These are phyloP conservation scores for Hibiscus trionum DNA, from an alignment of 345 rosid species.

Conservation along the genomic window DNA sequence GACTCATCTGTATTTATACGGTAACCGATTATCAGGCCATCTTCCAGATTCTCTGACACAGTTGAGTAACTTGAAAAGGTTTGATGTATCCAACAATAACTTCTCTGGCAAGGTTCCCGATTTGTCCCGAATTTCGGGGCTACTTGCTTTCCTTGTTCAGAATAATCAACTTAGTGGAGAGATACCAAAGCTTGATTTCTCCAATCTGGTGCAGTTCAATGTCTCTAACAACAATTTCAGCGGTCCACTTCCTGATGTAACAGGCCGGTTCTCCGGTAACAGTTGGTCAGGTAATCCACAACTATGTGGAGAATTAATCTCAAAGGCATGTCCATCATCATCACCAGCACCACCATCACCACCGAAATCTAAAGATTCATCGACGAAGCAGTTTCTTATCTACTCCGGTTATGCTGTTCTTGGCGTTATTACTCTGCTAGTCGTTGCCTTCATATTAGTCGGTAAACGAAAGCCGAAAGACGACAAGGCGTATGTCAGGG, in stretches of 20 bases:
- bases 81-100: slow-evolving; percentile 34
- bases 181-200: slow-evolving; percentile 40
- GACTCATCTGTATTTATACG: slow-evolving; percentile 34
- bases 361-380: slow-evolving; percentile 10
- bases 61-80: slow-evolving; percentile 40
- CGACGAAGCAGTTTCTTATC: slow-evolving; percentile 20
- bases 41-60: slow-evolving; percentile 36
- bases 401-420: slow-evolving; percentile 39
- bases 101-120: slow-evolving; percentile 39
- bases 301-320: slow-evolving; percentile 35
- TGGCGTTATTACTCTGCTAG: slow-evolving; percentile 16
- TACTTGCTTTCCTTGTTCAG: slow-evolving; percentile 34
- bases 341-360: slow-evolving; percentile 15
- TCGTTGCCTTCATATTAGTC: slow-evolving; percentile 23
- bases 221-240: slow-evolving; percentile 51
- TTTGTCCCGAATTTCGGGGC: slow-evolving; percentile 31
- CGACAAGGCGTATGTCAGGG: neutral
- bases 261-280: slow-evolving; percentile 19
- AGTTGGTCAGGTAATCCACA: slow-evolving; percentile 44
- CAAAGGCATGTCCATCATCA: slow-evolving; percentile 27
- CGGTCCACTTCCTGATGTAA: slow-evolving; percentile 42
- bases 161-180: slow-evolving; percentile 37
- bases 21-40: slow-evolving; percentile 35
- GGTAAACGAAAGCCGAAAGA: slow-evolving; percentile 19
- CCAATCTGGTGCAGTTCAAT: slow-evolving; percentile 36